Base-by-base conservation (phyloP, 1,284 basidiomycete species). In the Peniophora sp. region DNA sequence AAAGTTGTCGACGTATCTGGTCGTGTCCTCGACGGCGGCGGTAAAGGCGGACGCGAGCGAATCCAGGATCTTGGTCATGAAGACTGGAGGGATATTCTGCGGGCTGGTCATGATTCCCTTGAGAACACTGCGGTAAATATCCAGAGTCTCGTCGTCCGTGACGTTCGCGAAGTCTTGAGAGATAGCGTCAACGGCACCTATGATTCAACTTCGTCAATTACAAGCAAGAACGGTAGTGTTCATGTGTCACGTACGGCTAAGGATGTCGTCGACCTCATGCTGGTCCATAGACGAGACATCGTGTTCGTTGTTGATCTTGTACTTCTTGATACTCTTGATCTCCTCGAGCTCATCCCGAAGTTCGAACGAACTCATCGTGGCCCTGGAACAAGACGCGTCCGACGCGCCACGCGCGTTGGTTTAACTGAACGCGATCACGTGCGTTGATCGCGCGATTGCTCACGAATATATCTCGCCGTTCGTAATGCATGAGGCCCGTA, bases 1-100 rank as follows among this genome's bases (percentile, higher is more conserved):
- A 18, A 83, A 83, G 32, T 81, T 71, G 24, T 87, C 83, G 32
- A 86, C 64, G 53, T 90, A 84, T 48, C 74, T 74, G 34, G 76
- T 63, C 3, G 86, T 80, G 11, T 76, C 71, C 11, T 92, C 88
- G 46, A 88, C 71, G 63, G 92, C 83, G 1, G 79, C 65, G 47
- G 76, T 74, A 52, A 92, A 75, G 0, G 81, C 89, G 8, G 87
- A 88, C 1, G 77, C 71, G 47, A 92, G 70, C 1, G 86, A 84
- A 65, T 92, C 90, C 37, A 92, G 74, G 1, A 92, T 69, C 61
- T 92, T 92, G 69, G 68, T 83, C 78, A 89, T 86, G 50, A 80
- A 68, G 0, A 71, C 58, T 9, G 79, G 78, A 2, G 79, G 74
- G 2, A 91, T 74, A 5, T 5, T 32, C 27, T 32, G 27, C 5